Percentiles rank a stretch among this genome's conserved stretches.
Conservation (phyloP, 306 rosid genomes). For the Vicia faba region DNA sequence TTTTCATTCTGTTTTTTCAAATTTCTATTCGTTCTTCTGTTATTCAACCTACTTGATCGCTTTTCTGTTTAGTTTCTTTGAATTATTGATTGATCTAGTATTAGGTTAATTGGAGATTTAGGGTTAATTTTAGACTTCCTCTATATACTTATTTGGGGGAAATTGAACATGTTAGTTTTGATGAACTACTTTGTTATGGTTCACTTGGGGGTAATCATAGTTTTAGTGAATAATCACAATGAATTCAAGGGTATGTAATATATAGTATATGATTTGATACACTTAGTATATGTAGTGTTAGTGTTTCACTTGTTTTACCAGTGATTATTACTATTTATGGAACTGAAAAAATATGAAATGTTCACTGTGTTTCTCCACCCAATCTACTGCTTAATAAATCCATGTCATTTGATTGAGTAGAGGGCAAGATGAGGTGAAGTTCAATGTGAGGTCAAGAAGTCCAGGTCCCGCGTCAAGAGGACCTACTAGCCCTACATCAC, state of each 20-base stretch:
- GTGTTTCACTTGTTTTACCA: conserved; percentile 4
- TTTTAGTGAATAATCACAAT: no score
- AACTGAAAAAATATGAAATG: conserved; percentile 7
- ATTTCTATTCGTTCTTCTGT: not conserved
- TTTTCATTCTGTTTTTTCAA: not conserved
- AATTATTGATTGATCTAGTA: conserved; percentile 2
- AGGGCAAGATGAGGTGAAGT: conserved; percentile 59
- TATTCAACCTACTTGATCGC: not conserved
- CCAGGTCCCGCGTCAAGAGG: conserved; percentile 81
- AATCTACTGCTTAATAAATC: conserved; percentile 34
- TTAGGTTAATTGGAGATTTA: conserved; percentile 14
- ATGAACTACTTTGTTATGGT: not conserved
- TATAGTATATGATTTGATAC: not conserved
- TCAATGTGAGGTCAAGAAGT: conserved; percentile 59
- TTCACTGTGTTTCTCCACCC: conserved; percentile 31
- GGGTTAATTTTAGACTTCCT: not conserved
- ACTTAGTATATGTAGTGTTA: not conserved
- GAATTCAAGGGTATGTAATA: no score
- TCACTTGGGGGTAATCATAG: no score
- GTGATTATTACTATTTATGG: conserved; percentile 17
- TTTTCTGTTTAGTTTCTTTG: not conserved
- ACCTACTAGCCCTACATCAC: conserved; percentile 89
- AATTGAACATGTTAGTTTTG: conserved; percentile 19
- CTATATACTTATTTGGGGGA: conserved; percentile 5
- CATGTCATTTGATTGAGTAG: conserved; percentile 49